Evolutionary conservation across 2,329 filamentous ascomycete genomes (phyloP), one percentile per base, ranked within the genome.

Genomic region (Rhinocladiella similis): DNA sequence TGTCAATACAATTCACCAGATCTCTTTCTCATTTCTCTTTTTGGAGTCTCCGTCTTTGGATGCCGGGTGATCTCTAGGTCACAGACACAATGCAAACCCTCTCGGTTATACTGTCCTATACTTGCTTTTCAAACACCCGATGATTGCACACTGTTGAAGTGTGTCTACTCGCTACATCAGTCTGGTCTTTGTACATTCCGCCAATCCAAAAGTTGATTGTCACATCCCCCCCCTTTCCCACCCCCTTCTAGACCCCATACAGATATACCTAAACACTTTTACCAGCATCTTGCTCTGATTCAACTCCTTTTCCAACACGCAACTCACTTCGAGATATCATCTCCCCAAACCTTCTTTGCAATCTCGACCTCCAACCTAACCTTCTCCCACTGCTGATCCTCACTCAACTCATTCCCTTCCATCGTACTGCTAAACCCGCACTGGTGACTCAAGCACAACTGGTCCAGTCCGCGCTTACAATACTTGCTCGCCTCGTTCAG

Each of bases 371-470:
- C 75, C 18, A 82, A 68, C 53, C 75, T 70, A 6, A 83, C 70
- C 75, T 84, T 84, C 2, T 76, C 80, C 81, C 80, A 83, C 68
- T 83, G 80, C 73, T 83, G 75, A 57, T 82, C 80, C 67, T 82
- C 77, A 10, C 70, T 77, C 61, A 84, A 70, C 57, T 82, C 77
- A 59, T 83, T 64, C 36, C 81, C 81, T 70, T 84, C 81, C 54
- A 76, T 75, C 5, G 80, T 83, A n/a, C 75, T 78, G 64, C 75
- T 78, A 66, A 83, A 83, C 3, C 81, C 81, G 64, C 81, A 84
- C 71, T 84, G 81, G 65, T 83, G 81, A 61, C 77, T 80, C 57
- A 83, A 65, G 66, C 79, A 81, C 57, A 83, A 70, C 74, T 83
- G 80, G 50, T 81, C 76, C 6, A 83, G 69, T 0, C 81, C 81